Conservation (phyloP, 345 rosid genomes). For the Linum tenue region DNA sequence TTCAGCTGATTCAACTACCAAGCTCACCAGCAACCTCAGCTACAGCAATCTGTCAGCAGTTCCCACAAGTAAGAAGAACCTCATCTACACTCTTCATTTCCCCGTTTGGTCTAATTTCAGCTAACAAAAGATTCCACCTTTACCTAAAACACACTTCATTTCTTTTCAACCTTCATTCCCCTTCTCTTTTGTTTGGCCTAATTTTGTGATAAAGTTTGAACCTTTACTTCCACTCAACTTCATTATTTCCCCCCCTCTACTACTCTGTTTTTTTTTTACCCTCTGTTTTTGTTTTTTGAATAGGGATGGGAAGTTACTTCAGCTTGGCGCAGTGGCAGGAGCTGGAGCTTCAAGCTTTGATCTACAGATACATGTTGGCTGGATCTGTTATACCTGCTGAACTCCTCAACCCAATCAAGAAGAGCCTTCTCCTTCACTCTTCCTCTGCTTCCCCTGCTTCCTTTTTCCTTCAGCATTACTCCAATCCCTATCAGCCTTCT, state of each 20-base stretch:
- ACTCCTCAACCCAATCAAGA: slow-evolving; percentile 45
- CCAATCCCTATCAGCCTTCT: slow-evolving; percentile 45
- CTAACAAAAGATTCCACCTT: too few species aligned
- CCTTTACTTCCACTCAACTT: too few species aligned
- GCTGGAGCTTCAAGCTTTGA: slow-evolving; percentile 64
- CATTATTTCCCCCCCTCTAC: too few species aligned
- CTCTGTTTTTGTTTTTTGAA: slow-evolving; percentile 18
- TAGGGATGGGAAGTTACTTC: slow-evolving; percentile 50
- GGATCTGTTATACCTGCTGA: slow-evolving; percentile 60
- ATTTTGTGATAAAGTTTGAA: too few species aligned
- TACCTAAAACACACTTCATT: neutral
- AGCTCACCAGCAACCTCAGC: slow-evolving; percentile 31
- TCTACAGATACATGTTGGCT: slow-evolving; percentile 53
- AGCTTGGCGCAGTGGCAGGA: slow-evolving; percentile 64
- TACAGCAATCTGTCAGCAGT: neutral
- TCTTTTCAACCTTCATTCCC: neutral
- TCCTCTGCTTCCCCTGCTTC: slow-evolving; percentile 19
- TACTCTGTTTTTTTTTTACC: too few species aligned
- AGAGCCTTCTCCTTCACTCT: slow-evolving; percentile 36
- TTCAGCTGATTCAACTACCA: slow-evolving; percentile 8
- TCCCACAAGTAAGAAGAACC: neutral
- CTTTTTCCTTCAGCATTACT: slow-evolving; percentile 47
- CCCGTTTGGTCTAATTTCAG: neutral
- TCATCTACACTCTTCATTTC: neutral
- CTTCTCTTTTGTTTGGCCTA: too few species aligned